phyloP scores from a whole-genome alignment of 441 rosid species.

The Brassica hybrid region DNA sequence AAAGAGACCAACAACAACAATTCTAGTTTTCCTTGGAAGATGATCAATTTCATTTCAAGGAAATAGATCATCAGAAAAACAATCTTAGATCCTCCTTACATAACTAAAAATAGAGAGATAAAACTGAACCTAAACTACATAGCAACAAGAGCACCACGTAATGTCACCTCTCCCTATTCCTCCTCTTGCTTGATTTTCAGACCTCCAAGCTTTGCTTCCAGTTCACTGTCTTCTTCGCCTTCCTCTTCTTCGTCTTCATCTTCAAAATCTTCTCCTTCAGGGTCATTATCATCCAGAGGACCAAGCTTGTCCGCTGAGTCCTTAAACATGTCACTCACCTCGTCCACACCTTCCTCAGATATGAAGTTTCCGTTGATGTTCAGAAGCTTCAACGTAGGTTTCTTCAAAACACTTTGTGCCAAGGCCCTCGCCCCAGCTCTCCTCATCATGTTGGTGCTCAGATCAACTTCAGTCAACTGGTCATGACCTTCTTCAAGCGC shows the following conservation, averaged over 20 bases:
- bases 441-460: constrained; percentile 61
- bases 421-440: constrained; percentile 66
- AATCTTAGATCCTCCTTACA: constrained; percentile 30
- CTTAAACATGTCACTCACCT: constrained; percentile 60
- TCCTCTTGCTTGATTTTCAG: constrained; percentile 63
- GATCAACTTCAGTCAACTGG: constrained; percentile 60
- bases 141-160: constrained; percentile 16
- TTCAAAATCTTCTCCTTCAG: constrained; percentile 80
- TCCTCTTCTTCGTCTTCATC: constrained; percentile 71
- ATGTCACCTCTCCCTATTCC: constrained; percentile 43
- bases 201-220: constrained; percentile 72
- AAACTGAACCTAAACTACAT: constrained; percentile 33
- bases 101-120: constrained; percentile 13
- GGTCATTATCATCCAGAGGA: constrained; percentile 69
- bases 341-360: constrained; percentile 67
- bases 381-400: constrained; percentile 54
- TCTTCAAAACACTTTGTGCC: constrained; percentile 58
- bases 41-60: constrained; percentile 6
- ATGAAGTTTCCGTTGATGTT: constrained; percentile 65
- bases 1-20: constrained; percentile 15
- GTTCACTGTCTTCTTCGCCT: constrained; percentile 57
- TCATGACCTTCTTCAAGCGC: constrained; percentile 63
- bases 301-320: constrained; percentile 50
- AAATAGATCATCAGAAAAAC: constrained; percentile 9
- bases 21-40: background rate